Percentiles rank a stretch among this genome's conserved stretches.
Evolutionary conservation across 2,329 filamentous ascomycete species (phyloP).

Genomic region (Phoma sp.): DNA sequence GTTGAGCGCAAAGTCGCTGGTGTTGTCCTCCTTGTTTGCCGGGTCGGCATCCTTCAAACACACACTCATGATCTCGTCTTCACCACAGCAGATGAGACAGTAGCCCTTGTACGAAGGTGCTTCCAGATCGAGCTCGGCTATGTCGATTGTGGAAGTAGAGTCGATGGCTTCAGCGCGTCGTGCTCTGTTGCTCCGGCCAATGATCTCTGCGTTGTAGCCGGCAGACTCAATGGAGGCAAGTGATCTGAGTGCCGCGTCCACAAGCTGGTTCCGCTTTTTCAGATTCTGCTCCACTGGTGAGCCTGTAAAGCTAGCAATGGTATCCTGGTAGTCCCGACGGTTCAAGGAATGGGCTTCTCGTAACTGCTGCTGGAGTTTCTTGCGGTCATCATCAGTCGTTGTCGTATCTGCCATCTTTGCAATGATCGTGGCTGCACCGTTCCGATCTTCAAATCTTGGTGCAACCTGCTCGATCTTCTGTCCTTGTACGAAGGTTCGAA

Average conservation of each 20-base stretch:
- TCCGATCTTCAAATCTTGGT: conserved; percentile 38
- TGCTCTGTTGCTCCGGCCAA: conserved; percentile 43
- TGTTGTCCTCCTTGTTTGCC: conserved; percentile 34
- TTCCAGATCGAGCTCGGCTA: conserved; percentile 35
- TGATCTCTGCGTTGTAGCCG: conserved; percentile 41
- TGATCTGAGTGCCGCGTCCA: conserved; percentile 34
- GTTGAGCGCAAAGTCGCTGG: conserved; percentile 43
- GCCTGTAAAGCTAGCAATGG: conserved; percentile 17
- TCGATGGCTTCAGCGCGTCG: conserved; percentile 34
- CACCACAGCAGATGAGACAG: conserved; percentile 42
- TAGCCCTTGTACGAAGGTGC: conserved; percentile 33
- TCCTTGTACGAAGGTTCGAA: conserved; percentile 31
- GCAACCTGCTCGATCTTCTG: conserved; percentile 39
- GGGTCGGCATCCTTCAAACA: conserved; percentile 35
- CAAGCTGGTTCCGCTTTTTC: conserved; percentile 34
- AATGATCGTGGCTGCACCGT: conserved; percentile 39
- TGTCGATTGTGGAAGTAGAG: conserved; percentile 18
- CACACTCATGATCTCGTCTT: conserved; percentile 43
- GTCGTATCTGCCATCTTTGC: conserved; percentile 22
- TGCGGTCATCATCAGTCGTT: conserved; percentile 16
- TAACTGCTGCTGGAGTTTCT: conserved; percentile 30
- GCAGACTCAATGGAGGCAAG: conserved; percentile 37
- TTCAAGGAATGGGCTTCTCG: conserved; percentile 40
- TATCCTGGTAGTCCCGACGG: conserved; percentile 30
- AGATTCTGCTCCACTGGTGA: conserved; percentile 15